phyloP scores from a whole-genome alignment of 2,329 filamentous ascomycete species.

The Claviceps pusilla region DNA sequence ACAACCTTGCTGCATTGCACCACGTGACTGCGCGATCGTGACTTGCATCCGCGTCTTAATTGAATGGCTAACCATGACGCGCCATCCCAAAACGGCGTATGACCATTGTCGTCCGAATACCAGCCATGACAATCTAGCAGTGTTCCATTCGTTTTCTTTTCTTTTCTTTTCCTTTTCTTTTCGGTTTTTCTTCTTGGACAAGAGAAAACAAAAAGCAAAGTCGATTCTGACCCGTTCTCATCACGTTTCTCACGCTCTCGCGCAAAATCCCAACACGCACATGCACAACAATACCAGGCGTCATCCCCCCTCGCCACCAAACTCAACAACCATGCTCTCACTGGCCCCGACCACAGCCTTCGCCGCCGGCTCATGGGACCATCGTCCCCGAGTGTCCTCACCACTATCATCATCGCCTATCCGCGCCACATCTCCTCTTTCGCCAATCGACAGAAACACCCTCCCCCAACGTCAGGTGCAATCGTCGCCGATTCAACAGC shows the following conservation, averaged over 20 bases:
- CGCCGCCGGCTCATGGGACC: conserved; percentile 24
- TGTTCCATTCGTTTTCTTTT: not conserved
- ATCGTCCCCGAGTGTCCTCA: conserved; percentile 35
- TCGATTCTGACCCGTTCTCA: not conserved
- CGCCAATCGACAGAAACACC: conserved; percentile 27
- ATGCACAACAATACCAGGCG: not conserved
- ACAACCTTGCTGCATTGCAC: not conserved
- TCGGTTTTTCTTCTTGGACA: too few relatives aligned
- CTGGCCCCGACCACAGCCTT: conserved; percentile 28
- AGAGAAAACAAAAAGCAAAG: not conserved
- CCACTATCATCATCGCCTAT: conserved; percentile 45
- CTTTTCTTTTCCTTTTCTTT: too few relatives aligned
- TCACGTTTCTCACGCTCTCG: not conserved
- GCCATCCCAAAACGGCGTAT: not conserved
- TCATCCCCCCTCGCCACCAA: conserved; percentile 2
- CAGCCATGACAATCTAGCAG: not conserved
- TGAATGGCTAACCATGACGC: not conserved
- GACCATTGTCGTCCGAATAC: not conserved
- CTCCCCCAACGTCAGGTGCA: conserved; percentile 26
- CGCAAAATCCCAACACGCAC: not conserved
- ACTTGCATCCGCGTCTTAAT: conserved; percentile 11
- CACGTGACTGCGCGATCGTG: conserved; percentile 17
- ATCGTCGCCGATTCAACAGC: conserved; percentile 28
- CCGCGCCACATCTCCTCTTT: conserved; percentile 34
- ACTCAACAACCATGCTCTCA: conserved; percentile 23